A percentile compares a stretch with the other conserved stretches of the same genome.
phyloP scores from a whole-genome alignment of 2,329 filamentous ascomycete species.

The Trichoderma sp. region DNA sequence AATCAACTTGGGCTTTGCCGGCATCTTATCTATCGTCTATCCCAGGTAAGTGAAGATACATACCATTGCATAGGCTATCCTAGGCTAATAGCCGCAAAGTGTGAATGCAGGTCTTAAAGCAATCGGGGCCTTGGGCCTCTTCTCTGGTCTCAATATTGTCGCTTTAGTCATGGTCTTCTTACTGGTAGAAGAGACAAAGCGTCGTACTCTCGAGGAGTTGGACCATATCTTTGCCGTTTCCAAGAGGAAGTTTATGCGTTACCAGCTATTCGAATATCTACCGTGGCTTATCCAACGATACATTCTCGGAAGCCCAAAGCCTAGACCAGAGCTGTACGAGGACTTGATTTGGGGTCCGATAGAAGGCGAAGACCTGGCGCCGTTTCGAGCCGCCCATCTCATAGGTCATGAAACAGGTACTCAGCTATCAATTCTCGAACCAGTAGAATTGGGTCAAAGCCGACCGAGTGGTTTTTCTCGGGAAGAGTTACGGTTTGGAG shows the following conservation, averaged over 20 bases:
- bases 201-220: conserved; percentile 41
- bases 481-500: neutral
- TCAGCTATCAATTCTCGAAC: neutral
- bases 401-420: too few species aligned
- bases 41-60: conserved; percentile 28
- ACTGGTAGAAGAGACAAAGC: conserved; percentile 44
- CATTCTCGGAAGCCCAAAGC: conserved; percentile 24
- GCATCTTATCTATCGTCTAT: conserved; percentile 44
- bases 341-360: conserved; percentile 33
- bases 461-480: neutral
- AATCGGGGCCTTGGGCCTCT: conserved; percentile 43
- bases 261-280: conserved; percentile 36
- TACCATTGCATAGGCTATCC: neutral
- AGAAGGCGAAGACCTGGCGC: conserved; percentile 6
- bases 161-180: conserved; percentile 47
- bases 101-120: conserved; percentile 29
- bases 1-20: conserved; percentile 48
- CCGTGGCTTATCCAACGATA: conserved; percentile 37
- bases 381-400: too few species aligned
- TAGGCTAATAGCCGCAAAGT: conserved; percentile 5
- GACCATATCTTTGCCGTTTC: conserved; percentile 39
- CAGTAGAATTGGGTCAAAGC: conserved; percentile 16
- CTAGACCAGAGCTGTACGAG: conserved; percentile 35
- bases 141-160: conserved; percentile 46
- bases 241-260: conserved; percentile 40